Evolutionary conservation across 345 rosid genomes (phyloP).

Genomic region (Syzygium aromaticum): DNA sequence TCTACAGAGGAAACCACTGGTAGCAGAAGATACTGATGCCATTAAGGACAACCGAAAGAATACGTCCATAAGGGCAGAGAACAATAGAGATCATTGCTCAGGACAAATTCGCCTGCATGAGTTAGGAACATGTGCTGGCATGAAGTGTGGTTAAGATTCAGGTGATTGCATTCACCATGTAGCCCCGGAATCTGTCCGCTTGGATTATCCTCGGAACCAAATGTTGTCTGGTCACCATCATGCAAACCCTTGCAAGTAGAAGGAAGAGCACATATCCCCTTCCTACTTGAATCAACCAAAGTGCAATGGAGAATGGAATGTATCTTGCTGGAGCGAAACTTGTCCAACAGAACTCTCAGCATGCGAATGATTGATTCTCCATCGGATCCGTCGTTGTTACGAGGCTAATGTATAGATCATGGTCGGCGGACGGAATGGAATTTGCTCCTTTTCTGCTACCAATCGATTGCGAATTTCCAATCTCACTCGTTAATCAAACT

Average conservation of each 20-base stretch:
- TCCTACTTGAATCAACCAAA: background rate
- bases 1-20: background rate
- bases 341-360: background rate
- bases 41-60: background rate
- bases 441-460: background rate
- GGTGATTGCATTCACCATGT: background rate
- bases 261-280: background rate
- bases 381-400: rapidly evolving
- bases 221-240: background rate
- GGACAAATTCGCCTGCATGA: background rate
- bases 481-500: background rate
- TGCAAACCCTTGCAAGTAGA: background rate
- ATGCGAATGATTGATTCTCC: background rate
- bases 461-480: background rate
- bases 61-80: background rate
- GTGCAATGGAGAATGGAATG: background rate
- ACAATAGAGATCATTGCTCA: background rate
- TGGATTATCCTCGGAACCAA: background rate
- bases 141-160: background rate
- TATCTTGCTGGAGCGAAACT: background rate
- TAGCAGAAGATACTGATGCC: background rate
- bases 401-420: background rate
- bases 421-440: background rate
- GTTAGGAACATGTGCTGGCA: too few relatives aligned
- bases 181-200: background rate